phyloP scores from a whole-genome alignment of 2,329 filamentous ascomycete genomes.

The Pyrenophora graminea region DNA sequence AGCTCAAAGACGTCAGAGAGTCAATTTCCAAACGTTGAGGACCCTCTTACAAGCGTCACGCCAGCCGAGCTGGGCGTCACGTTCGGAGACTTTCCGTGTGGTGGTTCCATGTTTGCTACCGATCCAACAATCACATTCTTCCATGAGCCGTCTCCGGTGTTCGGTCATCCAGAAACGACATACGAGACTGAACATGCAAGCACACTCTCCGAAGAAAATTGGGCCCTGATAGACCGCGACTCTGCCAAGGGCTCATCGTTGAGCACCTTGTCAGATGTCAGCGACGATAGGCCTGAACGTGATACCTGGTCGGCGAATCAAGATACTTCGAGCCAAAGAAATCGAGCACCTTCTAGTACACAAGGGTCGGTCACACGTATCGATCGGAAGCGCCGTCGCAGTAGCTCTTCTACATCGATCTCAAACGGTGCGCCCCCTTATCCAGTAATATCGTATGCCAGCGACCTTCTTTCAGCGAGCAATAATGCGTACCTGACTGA shows the following conservation, averaged over 20 bases:
- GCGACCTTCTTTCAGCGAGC: slow-evolving; percentile 40
- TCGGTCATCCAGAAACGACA: slow-evolving; percentile 1
- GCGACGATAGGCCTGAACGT: slow-evolving; percentile 18
- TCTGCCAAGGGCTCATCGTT: slow-evolving; percentile 36
- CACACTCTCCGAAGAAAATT: slow-evolving; percentile 19
- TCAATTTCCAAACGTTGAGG: slow-evolving; percentile 1
- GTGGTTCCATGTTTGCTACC: slow-evolving; percentile 19
- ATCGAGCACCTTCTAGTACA: slow-evolving; percentile 6
- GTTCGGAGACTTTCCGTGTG: slow-evolving; percentile 37
- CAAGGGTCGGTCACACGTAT: slow-evolving; percentile 15
- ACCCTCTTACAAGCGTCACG: slow-evolving; percentile 6
- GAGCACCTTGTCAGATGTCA: slow-evolving; percentile 28
- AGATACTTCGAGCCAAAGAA: neutral
- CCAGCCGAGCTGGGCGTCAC: slow-evolving; percentile 29
- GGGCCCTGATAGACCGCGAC: slow-evolving; percentile 20
- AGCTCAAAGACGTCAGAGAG: neutral
- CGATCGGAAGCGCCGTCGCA: slow-evolving; percentile 32
- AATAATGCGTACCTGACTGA: slow-evolving; percentile 50
- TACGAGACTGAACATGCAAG: slow-evolving; percentile 2
- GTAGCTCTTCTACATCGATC: slow-evolving; percentile 25
- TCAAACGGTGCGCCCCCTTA: slow-evolving; percentile 26
- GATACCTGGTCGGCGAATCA: slow-evolving; percentile 14
- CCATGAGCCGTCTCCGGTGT: slow-evolving; percentile 1
- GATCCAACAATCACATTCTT: slow-evolving; percentile 7
- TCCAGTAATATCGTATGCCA: slow-evolving; percentile 26